These are phyloP conservation scores for Kluyveromyces sp. DNA, from an alignment of 1,139 yeast genomes.

Conservation along the genomic window DNA sequence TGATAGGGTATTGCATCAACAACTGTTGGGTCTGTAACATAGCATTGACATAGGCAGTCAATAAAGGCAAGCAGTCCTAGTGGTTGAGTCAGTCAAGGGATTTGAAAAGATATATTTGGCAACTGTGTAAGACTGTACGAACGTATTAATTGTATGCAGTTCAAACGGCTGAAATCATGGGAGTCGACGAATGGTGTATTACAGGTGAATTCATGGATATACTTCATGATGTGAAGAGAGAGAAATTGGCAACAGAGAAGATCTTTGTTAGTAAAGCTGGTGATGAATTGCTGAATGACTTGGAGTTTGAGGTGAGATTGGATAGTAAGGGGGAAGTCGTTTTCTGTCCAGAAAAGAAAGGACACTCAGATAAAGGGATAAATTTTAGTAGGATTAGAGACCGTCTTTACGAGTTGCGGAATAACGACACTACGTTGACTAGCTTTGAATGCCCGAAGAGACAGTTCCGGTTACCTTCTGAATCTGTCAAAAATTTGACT, in stretches of 20 bases:
- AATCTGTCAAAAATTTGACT: background rate
- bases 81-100: no score
- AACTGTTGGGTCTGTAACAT: no score
- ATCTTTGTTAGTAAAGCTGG: conserved; percentile 1
- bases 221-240: conserved; percentile 1
- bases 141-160: no score
- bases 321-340: background rate
- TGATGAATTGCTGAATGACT: background rate
- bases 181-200: conserved; percentile 3
- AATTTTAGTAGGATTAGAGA: background rate
- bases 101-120: no score
- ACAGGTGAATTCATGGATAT: conserved; percentile 1
- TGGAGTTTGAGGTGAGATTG: background rate
- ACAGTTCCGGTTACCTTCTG: background rate
- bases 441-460: background rate
- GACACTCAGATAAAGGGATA: background rate
- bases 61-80: no score
- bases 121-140: no score
- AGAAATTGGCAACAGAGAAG: background rate
- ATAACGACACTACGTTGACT: background rate
- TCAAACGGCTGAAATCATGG: background rate
- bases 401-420: background rate
- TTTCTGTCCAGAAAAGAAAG: background rate
- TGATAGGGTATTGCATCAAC: no score
- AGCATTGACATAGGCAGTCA: no score